Conservation (phyloP, 1,139 yeast genomes). For the Scheffersomyces parashehatae region DNA sequence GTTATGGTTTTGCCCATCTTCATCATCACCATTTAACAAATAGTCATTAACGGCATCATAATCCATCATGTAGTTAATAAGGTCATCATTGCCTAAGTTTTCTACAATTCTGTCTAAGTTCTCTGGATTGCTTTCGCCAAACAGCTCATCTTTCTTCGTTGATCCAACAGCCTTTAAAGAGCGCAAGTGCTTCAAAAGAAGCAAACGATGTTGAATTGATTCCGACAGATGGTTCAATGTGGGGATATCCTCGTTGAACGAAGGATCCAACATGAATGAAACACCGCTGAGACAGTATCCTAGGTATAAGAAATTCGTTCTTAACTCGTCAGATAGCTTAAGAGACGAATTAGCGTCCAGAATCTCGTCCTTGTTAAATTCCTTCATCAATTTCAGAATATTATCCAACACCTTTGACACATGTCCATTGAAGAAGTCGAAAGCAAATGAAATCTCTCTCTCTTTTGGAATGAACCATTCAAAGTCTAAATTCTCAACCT, state of each 20-base stretch:
- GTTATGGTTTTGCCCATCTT: background rate
- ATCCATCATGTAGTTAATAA: slow-evolving; percentile 11
- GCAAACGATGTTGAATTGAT: slow-evolving; percentile 36
- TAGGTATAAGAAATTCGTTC: slow-evolving; percentile 56
- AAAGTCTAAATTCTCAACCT: slow-evolving; percentile 49
- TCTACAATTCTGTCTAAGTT: slow-evolving; percentile 42
- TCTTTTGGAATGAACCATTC: slow-evolving; percentile 75
- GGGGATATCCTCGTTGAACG: slow-evolving; percentile 48
- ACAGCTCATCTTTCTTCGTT: slow-evolving; percentile 25
- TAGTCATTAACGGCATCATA: slow-evolving; percentile 13
- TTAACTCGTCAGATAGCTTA: slow-evolving; percentile 47
- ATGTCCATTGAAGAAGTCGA: slow-evolving; percentile 56
- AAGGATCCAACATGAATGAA: slow-evolving; percentile 76
- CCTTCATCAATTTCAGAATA: slow-evolving; percentile 40
- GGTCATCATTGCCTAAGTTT: slow-evolving; percentile 29
- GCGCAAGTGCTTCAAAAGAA: slow-evolving; percentile 35
- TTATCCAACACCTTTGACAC: slow-evolving; percentile 44
- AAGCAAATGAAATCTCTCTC: slow-evolving; percentile 61
- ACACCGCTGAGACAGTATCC: slow-evolving; percentile 71
- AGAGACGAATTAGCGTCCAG: slow-evolving; percentile 22
- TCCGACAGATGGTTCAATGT: slow-evolving; percentile 34
- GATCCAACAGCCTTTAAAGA: slow-evolving; percentile 17
- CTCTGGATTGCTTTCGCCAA: slow-evolving; percentile 34
- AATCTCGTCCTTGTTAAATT: slow-evolving; percentile 16
- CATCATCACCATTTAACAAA: background rate